phyloP scores from a whole-genome alignment of 1,139 yeast species.

The Saccharomyces hybrid region DNA sequence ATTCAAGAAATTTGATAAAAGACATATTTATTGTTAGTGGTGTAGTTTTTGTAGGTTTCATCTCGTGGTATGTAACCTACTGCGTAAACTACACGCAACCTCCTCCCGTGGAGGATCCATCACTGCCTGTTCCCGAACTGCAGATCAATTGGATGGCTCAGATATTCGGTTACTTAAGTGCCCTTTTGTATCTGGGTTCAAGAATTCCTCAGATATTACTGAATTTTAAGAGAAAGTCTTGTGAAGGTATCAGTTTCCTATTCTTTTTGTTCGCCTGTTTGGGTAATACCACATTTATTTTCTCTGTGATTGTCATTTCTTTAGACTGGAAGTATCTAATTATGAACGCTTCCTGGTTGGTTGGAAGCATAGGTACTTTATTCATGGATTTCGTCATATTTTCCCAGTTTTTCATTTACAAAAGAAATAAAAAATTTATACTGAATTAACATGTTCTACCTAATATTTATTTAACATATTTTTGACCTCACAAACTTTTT shows the following conservation, averaged over 20 bases:
- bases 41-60: constrained; percentile 68
- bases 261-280: constrained; percentile 89
- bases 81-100: constrained; percentile 31
- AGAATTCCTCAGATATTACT: constrained; percentile 82
- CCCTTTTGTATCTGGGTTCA: constrained; percentile 76
- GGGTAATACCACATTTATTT: constrained; percentile 84
- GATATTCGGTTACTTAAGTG: constrained; percentile 87
- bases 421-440: background rate
- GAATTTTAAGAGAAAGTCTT: constrained; percentile 75
- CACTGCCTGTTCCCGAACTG: constrained; percentile 31
- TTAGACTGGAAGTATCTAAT: constrained; percentile 60
- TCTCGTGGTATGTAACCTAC: constrained; percentile 79
- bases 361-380: constrained; percentile 87
- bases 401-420: constrained; percentile 77
- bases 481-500: background rate
- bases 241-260: constrained; percentile 88
- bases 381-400: constrained; percentile 78
- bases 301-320: constrained; percentile 73
- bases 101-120: constrained; percentile 12
- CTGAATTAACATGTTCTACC: background rate
- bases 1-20: constrained; percentile 20
- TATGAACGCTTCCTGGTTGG: constrained; percentile 86
- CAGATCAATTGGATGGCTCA: constrained; percentile 75
- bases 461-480: background rate
- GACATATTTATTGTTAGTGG: constrained; percentile 59